phyloP scores from a whole-genome alignment of 768 basidiomycete species.

The Podaxis sp. region DNA sequence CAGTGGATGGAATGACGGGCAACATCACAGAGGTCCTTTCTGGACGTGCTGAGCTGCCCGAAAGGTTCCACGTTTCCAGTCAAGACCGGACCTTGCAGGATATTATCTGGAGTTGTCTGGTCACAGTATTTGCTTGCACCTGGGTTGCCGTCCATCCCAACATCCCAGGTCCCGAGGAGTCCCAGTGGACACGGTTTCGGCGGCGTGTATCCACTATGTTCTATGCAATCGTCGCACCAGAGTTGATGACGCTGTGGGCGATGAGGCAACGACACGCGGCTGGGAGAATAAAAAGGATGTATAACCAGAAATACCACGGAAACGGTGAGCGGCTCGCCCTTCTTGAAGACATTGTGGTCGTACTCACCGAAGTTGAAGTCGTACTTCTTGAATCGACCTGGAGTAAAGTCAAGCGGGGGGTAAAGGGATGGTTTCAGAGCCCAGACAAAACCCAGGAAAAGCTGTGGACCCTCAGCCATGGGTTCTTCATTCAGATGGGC shows the following conservation, averaged over 20 bases:
- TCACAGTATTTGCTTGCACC: conserved; percentile 22
- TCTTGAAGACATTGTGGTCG: not conserved
- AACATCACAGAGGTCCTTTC: not conserved
- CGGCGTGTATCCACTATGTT: conserved; percentile 12
- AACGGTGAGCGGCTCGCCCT: not conserved
- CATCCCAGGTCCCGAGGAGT: conserved; percentile 13
- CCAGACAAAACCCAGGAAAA: not conserved
- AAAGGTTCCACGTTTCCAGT: not conserved
- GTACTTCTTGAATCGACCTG: not conserved
- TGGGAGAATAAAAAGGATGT: not conserved
- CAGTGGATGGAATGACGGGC: not conserved
- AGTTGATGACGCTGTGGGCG: conserved; percentile 9
- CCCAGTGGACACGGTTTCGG: not conserved
- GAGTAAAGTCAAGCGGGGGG: not conserved
- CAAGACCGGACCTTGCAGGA: conserved; percentile 11
- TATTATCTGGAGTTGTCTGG: conserved; percentile 23
- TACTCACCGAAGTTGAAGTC: not conserved
- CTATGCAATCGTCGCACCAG: conserved; percentile 15
- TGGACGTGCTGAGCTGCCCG: not conserved
- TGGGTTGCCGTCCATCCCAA: conserved; percentile 25
- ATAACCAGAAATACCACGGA: not conserved
- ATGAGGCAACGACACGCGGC: conserved; percentile 13
- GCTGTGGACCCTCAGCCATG: conserved; percentile 18
- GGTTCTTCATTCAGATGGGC: conserved; percentile 17
- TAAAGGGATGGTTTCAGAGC: not conserved